These are phyloP conservation scores for Neonothopanus nambi DNA, from an alignment of 1,284 basidiomycete genomes.

Conservation along the genomic window DNA sequence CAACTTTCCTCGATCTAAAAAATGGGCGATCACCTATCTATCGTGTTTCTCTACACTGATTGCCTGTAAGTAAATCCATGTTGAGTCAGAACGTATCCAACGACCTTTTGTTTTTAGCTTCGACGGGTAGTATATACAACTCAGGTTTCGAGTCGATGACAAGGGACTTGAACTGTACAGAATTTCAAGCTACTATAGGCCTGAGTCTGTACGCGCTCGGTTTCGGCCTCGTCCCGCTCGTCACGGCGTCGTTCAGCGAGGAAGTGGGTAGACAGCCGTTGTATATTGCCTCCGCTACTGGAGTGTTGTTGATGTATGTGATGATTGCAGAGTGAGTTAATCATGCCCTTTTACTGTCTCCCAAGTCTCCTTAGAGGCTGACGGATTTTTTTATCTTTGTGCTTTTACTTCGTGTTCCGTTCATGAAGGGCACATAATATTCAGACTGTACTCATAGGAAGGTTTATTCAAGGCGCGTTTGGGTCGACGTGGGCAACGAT, in stretches of 20 bases:
- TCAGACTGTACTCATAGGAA: constrained; percentile 64
- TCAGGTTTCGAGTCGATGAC: constrained; percentile 64
- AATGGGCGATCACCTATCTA: constrained; percentile 60
- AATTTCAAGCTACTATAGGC: constrained; percentile 60
- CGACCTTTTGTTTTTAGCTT: constrained; percentile 36
- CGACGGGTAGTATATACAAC: constrained; percentile 55
- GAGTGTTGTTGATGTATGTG: constrained; percentile 62
- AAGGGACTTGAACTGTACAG: constrained; percentile 59
- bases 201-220: constrained; percentile 66
- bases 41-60: constrained; percentile 60
- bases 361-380: background rate
- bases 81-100: background rate
- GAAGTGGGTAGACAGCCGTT: constrained; percentile 75
- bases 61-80: constrained; percentile 38
- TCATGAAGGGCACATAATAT: constrained; percentile 60
- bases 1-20: constrained; percentile 49
- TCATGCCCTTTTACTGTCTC: background rate
- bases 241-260: constrained; percentile 75
- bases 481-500: constrained; percentile 70
- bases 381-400: background rate
- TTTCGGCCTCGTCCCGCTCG: constrained; percentile 69
- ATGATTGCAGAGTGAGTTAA: constrained; percentile 62
- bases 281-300: constrained; percentile 58
- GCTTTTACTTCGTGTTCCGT: background rate
- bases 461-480: constrained; percentile 69